These are phyloP conservation scores for Saccharum spontaneum DNA, from an alignment of 176 grass and related monocot genomes.

Conservation along the genomic window DNA sequence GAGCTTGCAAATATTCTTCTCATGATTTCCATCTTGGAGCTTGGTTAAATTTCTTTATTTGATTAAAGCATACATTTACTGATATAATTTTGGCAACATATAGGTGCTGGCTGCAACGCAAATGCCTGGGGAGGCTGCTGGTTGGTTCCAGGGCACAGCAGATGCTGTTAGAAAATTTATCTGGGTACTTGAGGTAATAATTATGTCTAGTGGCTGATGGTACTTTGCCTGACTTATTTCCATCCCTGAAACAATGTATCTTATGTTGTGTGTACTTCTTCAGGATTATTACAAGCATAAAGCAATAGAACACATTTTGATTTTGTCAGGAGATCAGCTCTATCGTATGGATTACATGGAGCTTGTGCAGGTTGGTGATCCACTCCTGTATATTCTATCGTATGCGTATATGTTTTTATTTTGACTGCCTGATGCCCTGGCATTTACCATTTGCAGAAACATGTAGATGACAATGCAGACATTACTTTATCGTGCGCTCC, in stretches of 20 bases:
- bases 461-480: conserved; percentile 71
- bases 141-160: conserved; percentile 86
- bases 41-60: conserved; percentile 31
- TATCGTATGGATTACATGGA: conserved; percentile 87
- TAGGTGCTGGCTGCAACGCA: conserved; percentile 85
- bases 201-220: not conserved
- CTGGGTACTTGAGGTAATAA: conserved; percentile 82
- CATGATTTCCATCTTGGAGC: conserved; percentile 21
- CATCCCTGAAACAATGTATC: not conserved
- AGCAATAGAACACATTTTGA: conserved; percentile 65
- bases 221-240: conserved; percentile 15
- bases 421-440: not conserved
- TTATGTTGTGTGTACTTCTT: conserved; percentile 3
- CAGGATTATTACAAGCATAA: conserved; percentile 71
- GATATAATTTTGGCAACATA: conserved; percentile 45
- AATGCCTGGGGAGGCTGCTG: conserved; percentile 64
- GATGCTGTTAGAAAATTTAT: conserved; percentile 82
- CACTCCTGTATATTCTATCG: not conserved
- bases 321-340: conserved; percentile 75
- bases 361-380: conserved; percentile 49
- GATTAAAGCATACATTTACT: conserved; percentile 61
- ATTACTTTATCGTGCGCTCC: conserved; percentile 70
- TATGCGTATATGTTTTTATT: conserved; percentile 45
- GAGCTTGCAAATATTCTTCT: not conserved
- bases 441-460: conserved; percentile 48